Conservation (phyloP, 2,329 filamentous ascomycete species). For the Pseudogymnoascus destructans region DNA sequence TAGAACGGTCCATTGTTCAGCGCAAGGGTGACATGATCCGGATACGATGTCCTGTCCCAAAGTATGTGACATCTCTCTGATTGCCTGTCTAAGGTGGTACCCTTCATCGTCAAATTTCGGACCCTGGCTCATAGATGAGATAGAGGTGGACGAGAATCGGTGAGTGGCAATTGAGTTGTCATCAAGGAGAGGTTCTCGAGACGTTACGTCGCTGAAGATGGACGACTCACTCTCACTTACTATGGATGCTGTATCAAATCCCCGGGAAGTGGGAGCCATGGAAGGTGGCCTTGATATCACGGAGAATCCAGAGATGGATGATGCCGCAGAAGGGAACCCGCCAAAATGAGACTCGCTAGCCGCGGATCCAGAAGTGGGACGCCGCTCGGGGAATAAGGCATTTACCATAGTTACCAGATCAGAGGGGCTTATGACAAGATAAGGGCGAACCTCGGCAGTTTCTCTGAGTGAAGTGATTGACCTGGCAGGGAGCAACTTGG, state of each 20-base stretch:
- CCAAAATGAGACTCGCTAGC: slow-evolving; percentile 39
- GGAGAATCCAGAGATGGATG: slow-evolving; percentile 57
- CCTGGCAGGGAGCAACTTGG: slow-evolving; percentile 54
- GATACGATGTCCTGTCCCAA: slow-evolving; percentile 51
- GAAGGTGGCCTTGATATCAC: slow-evolving; percentile 34
- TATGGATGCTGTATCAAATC: slow-evolving; percentile 54
- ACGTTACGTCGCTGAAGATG: slow-evolving; percentile 55
- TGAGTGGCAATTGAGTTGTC: slow-evolving; percentile 36
- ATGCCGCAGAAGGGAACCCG: slow-evolving; percentile 53
- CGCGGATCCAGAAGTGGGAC: slow-evolving; percentile 44
- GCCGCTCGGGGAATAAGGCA: slow-evolving; percentile 65
- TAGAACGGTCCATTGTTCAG: slow-evolving; percentile 70
- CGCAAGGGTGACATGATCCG: slow-evolving; percentile 63
- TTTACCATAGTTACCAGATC: slow-evolving; percentile 73
- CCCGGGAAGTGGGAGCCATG: slow-evolving; percentile 37
- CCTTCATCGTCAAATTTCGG: slow-evolving; percentile 49
- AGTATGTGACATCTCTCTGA: slow-evolving; percentile 57
- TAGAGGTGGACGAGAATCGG: slow-evolving; percentile 39
- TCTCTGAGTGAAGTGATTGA: slow-evolving; percentile 61
- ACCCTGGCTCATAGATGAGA: slow-evolving; percentile 32
- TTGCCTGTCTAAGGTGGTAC: slow-evolving; percentile 49
- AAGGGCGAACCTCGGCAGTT: slow-evolving; percentile 67
- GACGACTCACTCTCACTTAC: slow-evolving; percentile 62
- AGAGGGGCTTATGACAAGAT: slow-evolving; percentile 64
- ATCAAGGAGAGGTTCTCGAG: slow-evolving; percentile 50